A percentile compares a stretch with the other conserved stretches of the same genome.
These are phyloP conservation scores for Cerrena zonata DNA, from an alignment of 1,284 basidiomycete genomes.

Conservation along the genomic window DNA sequence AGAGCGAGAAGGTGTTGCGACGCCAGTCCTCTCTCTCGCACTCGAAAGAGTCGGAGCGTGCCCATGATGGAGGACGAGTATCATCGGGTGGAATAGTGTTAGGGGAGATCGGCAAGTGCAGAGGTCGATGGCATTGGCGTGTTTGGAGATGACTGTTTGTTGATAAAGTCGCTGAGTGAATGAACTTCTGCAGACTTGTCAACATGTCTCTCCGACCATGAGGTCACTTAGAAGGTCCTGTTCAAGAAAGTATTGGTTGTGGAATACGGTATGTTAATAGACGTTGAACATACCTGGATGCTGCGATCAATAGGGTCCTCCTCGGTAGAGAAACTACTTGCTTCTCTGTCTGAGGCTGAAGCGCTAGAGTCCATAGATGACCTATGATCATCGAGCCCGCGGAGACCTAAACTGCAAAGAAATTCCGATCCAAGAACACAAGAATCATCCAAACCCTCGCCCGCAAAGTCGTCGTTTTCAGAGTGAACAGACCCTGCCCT, in stretches of 20 bases:
- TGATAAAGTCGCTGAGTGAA: neutral
- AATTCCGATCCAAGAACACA: neutral
- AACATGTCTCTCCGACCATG: neutral
- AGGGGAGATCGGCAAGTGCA: too few relatives aligned
- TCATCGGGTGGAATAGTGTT: too few relatives aligned
- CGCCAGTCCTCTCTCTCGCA: conserved; percentile 6
- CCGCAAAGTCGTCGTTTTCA: neutral
- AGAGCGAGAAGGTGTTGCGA: conserved; percentile 9
- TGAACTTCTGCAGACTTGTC: neutral
- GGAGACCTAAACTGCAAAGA: neutral
- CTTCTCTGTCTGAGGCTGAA: too few relatives aligned
- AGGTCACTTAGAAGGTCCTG: neutral
- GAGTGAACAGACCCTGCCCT: neutral
- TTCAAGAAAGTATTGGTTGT: neutral
- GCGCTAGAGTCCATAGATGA: neutral
- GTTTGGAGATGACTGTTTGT: neutral
- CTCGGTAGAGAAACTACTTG: neutral
- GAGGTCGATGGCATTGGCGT: neutral
- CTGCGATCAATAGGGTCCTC: neutral
- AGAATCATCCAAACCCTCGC: conserved; percentile 1
- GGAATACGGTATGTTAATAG: neutral
- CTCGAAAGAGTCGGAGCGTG: neutral
- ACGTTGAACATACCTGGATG: neutral
- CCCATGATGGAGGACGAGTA: neutral
- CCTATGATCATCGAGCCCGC: neutral